Evolutionary conservation across 163 green algal species (phyloP), one percentile per base, ranked within the genome.

Genomic region (Chlamydomonas reinhardtii): DNA sequence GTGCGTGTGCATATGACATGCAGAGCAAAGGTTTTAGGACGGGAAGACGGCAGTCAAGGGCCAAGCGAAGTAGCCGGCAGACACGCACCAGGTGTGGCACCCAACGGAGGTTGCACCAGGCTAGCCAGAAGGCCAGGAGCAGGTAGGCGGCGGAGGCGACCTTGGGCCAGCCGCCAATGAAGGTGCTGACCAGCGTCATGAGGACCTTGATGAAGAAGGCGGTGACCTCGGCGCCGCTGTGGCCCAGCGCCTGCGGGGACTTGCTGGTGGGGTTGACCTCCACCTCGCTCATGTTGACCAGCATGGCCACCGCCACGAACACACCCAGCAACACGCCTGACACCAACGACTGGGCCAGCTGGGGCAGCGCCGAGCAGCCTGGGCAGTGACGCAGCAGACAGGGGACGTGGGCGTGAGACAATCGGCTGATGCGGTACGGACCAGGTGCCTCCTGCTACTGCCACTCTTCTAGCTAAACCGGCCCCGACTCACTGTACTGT

Each of bases 211-310:
- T 71, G 29, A 25, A 25, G 29, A 71, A 71, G 29, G 64, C 64
- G 3, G 29, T 35, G 29, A 34, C 27, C 64, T 71, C 64, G 17
- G 64, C 64, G 15, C 64, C 64, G 64, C 64, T 71, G 64, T 71
- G 64, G 64, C 64, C 64, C 29, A 71, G 64, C 29, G 64, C 64
- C 29, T 71, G 64, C 17, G 64, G 64, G 64, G 27, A 37, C 64
- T 35, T 71, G 64, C 29, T 37, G 20, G 17, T 71, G 64, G 59
- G 59, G 59, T 66, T 66, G 59, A 66, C 59, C 59, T 66, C 59
- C 59, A 66, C 64, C 29, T 71, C 64, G 29, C 29, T 37, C 64
- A 71, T 71, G 64, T 71, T 71, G 64, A 71, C 29, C 64, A 71
- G 64, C 64, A 71, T 34, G 29, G 64, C 64, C 64, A 71, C 64